Base-by-base conservation (phyloP, 108 stramenopile species). In the Parietichytrium sp. region DNA sequence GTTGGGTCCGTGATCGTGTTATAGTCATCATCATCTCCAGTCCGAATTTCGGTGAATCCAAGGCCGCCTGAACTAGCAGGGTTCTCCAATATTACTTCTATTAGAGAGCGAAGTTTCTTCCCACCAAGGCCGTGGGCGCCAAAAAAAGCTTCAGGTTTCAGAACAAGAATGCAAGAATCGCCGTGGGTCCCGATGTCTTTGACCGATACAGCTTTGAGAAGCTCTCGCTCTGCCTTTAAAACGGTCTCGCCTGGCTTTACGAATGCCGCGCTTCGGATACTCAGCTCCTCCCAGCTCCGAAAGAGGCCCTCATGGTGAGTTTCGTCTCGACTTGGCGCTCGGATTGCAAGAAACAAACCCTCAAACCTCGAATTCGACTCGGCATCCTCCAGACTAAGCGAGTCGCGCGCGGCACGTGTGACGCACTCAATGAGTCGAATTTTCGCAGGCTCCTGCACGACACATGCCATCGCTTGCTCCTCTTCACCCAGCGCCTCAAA, bases 221-320 rank as follows among this genome's bases (percentile, higher is more conserved):
- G 61, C 20, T 72, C 45, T 0, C 42, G 61, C 23, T 42, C 61
- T 10, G 61, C 61, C 42, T 72, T 42, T 6, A 72, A 12, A 13
- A 45, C 61, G 20, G 18, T 25, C 42, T 72, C 10, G 10, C 16
- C 8, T 10, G 61, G 61, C n/a, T 42, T 16, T n/a, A 45, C 61
- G 25, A 72, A 72, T n/a, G 20, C 42, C 12, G 61, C 61, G 25
- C 61, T 25, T 6, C 38, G 38, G 61, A 33, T 45, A 33, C 61
- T 33, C 10, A 72, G 61, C 38, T n/a, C 45, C 38, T 72, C 61
- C 61, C 61, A 72, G 38, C 38, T n/a, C 13, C 45, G 61, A n/a
- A 72, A 33, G 42, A 33, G 20, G 6, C 38, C 29, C 33, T 33
- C 6, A 27, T 15, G 45, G 3, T 42, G 36, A 15, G 45, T 23